phyloP scores from a whole-genome alignment of 2,329 filamentous ascomycete species.

The Cordyceps pruinosa region DNA sequence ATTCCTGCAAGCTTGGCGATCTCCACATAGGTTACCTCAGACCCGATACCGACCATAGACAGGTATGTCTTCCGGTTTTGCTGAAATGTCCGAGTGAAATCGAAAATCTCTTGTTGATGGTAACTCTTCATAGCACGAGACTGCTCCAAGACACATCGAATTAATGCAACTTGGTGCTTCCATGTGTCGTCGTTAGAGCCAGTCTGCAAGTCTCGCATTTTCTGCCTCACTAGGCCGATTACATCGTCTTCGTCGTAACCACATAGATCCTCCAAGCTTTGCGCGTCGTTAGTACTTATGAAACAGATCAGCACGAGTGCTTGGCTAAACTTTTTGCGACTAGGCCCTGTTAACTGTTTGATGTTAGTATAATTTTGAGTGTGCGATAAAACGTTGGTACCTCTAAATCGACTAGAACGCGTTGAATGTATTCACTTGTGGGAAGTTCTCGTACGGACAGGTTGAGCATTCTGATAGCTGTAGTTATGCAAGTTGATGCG shows the following conservation, averaged over 20 bases:
- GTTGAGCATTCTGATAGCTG: too few species aligned
- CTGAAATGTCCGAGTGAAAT: neutral
- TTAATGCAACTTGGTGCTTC: neutral
- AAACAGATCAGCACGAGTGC: neutral
- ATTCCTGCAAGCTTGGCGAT: neutral
- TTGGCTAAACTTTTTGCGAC: neutral
- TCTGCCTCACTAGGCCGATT: neutral
- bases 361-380: neutral
- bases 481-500: too few species aligned
- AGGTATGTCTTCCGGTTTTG: neutral
- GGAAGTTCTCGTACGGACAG: too few species aligned
- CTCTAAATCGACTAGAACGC: too few species aligned
- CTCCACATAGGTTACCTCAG: neutral
- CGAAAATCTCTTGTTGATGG: neutral
- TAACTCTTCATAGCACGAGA: neutral
- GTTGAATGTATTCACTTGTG: too few species aligned
- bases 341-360: neutral
- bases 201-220: neutral
- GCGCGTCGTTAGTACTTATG: neutral
- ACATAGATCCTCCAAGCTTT: neutral
- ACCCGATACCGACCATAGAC: neutral
- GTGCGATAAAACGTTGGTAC: neutral
- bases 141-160: neutral
- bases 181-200: neutral
- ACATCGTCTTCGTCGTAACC: neutral